Evolutionary conservation across 164 flowering plant genomes (phyloP).

Genomic region (Vitis vinifera): ASM3070453v1 NC_081810.1:7273501-7274000

Average conservation of each 20-base stretch:
- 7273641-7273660: constrained; percentile 48
- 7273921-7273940: constrained; percentile 78
- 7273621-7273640: constrained; percentile 68
- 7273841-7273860: not conserved
- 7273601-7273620: constrained; percentile 61
- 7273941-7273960: constrained; percentile 77
- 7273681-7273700: too few relatives aligned
- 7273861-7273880: not conserved
- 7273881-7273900: not conserved
- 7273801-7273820: not conserved
- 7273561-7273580: constrained; percentile 40
- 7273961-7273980: constrained; percentile 92
- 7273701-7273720: not conserved
- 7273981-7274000: constrained; percentile 94
- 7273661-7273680: too few relatives aligned
- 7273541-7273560: constrained; percentile 68
- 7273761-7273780: not conserved
- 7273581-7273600: constrained; percentile 38
- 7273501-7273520: constrained; percentile 11
- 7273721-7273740: too few relatives aligned
- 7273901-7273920: constrained; percentile 66
- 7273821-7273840: not conserved
- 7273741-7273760: not conserved
- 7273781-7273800: not conserved
- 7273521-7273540: constrained; percentile 80